These are phyloP conservation scores for Trypanosoma avium DNA, from an alignment of 208 protist species.

Conservation along the genomic window DNA sequence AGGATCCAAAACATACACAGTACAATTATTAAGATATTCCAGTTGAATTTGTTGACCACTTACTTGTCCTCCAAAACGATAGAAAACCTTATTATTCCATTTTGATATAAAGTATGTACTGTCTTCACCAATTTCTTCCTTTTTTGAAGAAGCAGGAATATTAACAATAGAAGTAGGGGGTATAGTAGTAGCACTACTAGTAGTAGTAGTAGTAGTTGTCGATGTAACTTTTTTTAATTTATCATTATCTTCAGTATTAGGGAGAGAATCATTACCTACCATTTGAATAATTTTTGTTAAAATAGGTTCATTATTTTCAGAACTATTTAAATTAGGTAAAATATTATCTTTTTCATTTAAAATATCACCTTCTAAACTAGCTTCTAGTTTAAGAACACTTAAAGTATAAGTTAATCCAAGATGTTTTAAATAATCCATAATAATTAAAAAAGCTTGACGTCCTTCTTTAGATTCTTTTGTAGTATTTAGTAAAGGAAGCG, in stretches of 20 bases:
- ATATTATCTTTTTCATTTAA: slow-evolving; percentile 14
- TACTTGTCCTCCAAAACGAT: slow-evolving; percentile 64
- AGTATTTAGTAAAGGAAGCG: slow-evolving; percentile 36
- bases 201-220: not conserved
- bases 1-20: slow-evolving; percentile 81
- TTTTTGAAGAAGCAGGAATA: slow-evolving; percentile 18
- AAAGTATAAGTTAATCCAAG: slow-evolving; percentile 81
- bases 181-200: not conserved
- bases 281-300: slow-evolving; percentile 13
- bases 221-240: not conserved
- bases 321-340: slow-evolving; percentile 6
- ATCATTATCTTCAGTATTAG: not conserved
- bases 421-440: slow-evolving; percentile 66
- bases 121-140: slow-evolving; percentile 55
- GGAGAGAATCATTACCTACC: not conserved
- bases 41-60: slow-evolving; percentile 87
- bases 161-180: slow-evolving; percentile 6
- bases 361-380: slow-evolving; percentile 32
- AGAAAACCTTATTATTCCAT: slow-evolving; percentile 63
- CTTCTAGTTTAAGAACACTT: slow-evolving; percentile 74
- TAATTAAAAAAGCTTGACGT: slow-evolving; percentile 43
- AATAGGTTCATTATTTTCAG: slow-evolving; percentile 14
- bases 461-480: slow-evolving; percentile 43
- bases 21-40: slow-evolving; percentile 86
- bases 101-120: slow-evolving; percentile 85